Base-by-base conservation (phyloP, 345 rosid species). In the Noccaea caerulescens region DNA sequence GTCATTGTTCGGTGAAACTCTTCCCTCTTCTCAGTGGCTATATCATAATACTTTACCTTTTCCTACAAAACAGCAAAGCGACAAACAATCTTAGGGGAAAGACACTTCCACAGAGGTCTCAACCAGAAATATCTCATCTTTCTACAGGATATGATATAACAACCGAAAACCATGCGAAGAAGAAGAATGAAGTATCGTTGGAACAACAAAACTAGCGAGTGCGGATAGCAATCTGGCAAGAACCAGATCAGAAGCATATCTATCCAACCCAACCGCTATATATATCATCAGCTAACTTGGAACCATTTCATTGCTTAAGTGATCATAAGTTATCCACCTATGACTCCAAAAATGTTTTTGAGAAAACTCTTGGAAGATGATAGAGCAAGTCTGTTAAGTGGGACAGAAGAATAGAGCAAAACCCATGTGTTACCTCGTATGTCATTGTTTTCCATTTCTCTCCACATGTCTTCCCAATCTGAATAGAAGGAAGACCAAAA, bases 381-480 rank as follows among this genome's bases (percentile, higher is more conserved):
- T n/a, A 39, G 44, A 72, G 46, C 7, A 36, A 37, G 43, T 11
- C 14, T 30, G 45, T 12, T 12, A 63, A 42, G 7, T 18, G 16
- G 9, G 47, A 64, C 41, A 58, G 53, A 52, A 42, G 56, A 59
- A 20, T 20, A 20, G 30, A 27, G 13, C 10, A 2, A 27, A 41
- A 30, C 33, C 52, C 4, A 60, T 64, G 65, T 39, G 11, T n/a
- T 62, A 81, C 98, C 88, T 93, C 95, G 20, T 83, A 89, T 2
- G 85, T 82, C 96, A 93, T 89, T 4, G 85, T 82, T 73, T 87
- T 91, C 98, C 98, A 93, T 83, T 87, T 91, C 80, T 85, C 97
- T 70, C 98, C 97, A 77, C 97, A 87, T 67, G 96, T 91, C 87
- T 89, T 91, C 16, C 98, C 97, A 83, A 93, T 81, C 98, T 91